Conservation (phyloP, 345 rosid genomes). For the Eucalyptus decipiens region DNA sequence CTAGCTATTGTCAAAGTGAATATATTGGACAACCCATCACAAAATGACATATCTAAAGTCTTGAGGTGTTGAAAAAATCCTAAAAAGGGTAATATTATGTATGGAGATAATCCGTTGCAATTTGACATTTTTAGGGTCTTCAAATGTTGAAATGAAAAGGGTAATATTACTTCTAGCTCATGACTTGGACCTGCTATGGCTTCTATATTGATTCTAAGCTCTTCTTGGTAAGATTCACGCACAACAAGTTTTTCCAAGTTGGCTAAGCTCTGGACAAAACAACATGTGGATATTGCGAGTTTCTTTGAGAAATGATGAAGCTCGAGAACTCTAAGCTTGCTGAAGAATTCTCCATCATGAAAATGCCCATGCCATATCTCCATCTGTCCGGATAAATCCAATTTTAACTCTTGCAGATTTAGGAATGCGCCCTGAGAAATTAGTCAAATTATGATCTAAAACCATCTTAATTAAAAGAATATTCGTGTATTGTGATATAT, state of each 20-base stretch:
- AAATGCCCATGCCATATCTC: neutral
- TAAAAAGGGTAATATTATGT: too few species aligned
- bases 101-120: neutral
- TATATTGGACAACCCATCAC: neutral
- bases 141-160: neutral
- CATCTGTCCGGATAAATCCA: neutral
- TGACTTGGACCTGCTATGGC: neutral
- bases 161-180: neutral
- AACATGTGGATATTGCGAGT: neutral
- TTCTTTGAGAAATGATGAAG: neutral
- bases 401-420: too few species aligned
- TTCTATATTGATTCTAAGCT: neutral
- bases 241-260: neutral
- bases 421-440: too few species aligned
- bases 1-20: neutral
- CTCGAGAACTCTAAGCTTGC: neutral
- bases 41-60: neutral
- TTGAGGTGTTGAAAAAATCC: neutral
- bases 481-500: too few species aligned
- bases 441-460: too few species aligned
- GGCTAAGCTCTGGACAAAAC: neutral
- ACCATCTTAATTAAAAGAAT: too few species aligned
- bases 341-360: neutral
- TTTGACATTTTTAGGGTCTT: neutral
- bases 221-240: accelerated